These are phyloP conservation scores for Volutella citrinella DNA, from an alignment of 2,329 filamentous ascomycete species.

Conservation along the genomic window DNA sequence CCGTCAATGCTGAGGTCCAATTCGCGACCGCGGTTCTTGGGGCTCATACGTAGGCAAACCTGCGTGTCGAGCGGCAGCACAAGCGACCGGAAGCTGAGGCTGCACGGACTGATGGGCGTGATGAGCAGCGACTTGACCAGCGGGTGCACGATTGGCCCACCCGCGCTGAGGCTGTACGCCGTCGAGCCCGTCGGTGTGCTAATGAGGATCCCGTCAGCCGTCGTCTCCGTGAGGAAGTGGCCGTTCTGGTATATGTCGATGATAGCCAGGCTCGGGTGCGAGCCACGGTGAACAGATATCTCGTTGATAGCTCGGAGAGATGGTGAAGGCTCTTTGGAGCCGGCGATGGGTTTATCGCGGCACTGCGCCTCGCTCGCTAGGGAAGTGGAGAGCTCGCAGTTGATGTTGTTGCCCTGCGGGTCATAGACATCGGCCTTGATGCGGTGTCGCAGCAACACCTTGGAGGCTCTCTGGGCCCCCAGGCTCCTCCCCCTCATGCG, in stretches of 20 bases:
- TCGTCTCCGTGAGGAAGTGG: conserved; percentile 86
- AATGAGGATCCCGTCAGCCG: conserved; percentile 92
- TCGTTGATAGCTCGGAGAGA: conserved; percentile 82
- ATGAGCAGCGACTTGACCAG: conserved; percentile 84
- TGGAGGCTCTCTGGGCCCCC: conserved; percentile 69
- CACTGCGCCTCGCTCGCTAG: conserved; percentile 44
- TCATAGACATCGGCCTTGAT: conserved; percentile 84
- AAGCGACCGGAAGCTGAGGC: conserved; percentile 85
- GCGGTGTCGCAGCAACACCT: conserved; percentile 81
- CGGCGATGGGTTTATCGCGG: conserved; percentile 31
- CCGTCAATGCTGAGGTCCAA: conserved; percentile 80
- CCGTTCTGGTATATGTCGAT: conserved; percentile 90
- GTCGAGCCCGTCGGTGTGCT: conserved; percentile 93
- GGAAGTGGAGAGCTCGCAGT: conserved; percentile 43
- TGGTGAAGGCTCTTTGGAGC: conserved; percentile 35
- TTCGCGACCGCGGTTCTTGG: conserved; percentile 73
- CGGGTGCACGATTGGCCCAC: conserved; percentile 91
- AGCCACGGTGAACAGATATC: conserved; percentile 87
- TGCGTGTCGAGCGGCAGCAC: conserved; percentile 85
- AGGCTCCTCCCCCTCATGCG: conserved; percentile 76
- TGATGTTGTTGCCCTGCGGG: conserved; percentile 60
- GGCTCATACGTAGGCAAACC: conserved; percentile 76
- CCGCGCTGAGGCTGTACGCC: conserved; percentile 89
- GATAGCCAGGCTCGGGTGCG: conserved; percentile 84
- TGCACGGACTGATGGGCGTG: conserved; percentile 91